phyloP scores from a whole-genome alignment of 2,329 filamentous ascomycete species.

The Pseudogymnoascus sp. region DNA sequence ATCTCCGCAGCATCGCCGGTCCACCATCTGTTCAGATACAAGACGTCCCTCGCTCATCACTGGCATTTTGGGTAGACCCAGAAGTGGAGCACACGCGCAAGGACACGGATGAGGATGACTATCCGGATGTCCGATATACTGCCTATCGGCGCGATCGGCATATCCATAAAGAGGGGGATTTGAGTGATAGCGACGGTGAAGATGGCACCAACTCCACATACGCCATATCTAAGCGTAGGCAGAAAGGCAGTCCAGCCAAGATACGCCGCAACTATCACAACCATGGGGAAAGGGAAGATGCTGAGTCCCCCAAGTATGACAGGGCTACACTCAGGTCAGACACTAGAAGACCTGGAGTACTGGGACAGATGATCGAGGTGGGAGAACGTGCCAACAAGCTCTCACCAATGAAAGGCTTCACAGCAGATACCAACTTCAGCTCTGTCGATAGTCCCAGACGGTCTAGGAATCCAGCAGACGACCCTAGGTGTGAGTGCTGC shows the following conservation, averaged over 20 bases:
- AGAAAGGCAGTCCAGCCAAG: background rate
- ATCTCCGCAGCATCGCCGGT: conserved; percentile 75
- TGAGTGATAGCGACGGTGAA: conserved; percentile 85
- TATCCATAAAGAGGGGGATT: conserved; percentile 67
- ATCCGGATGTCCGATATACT: conserved; percentile 75
- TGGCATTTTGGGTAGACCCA: conserved; percentile 51
- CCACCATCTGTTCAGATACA: conserved; percentile 89
- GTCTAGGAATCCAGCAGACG: background rate
- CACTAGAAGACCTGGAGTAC: background rate
- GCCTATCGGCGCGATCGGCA: conserved; percentile 76
- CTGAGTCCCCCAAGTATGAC: background rate
- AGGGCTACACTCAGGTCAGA: background rate
- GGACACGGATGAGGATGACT: conserved; percentile 73
- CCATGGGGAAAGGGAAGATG: background rate
- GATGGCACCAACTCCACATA: conserved; percentile 62
- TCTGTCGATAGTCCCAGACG: background rate
- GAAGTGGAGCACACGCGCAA: conserved; percentile 59
- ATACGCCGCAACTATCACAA: background rate
- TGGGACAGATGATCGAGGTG: background rate
- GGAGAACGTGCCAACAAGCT: background rate
- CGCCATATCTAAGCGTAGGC: background rate
- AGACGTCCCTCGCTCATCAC: conserved; percentile 58
- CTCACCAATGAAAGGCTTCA: background rate
- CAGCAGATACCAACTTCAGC: background rate
- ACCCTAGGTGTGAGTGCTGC: background rate